Base-by-base conservation (phyloP, 2,329 filamentous ascomycete genomes). In the Talaromyces sp. region DNA sequence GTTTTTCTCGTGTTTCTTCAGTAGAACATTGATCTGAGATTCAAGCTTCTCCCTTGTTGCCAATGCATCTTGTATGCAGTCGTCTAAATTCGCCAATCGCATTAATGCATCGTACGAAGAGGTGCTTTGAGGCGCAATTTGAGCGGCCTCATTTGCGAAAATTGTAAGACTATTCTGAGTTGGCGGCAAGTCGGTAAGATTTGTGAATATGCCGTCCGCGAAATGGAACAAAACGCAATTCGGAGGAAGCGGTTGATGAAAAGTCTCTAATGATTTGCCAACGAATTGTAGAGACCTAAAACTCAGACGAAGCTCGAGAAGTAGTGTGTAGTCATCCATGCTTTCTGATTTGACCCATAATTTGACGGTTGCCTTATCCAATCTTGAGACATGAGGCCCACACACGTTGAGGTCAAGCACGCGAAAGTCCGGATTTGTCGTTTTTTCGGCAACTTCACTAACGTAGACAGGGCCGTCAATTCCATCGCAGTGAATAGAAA, bases 381-480 rank as follows among this genome's bases (percentile, higher is more conserved):
- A 80, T 64, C 93, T 86, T 9, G 90, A 89, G 24, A 93, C 82
- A 2, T 78, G 74, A 0, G 90, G 85, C 0, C 85, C 87, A 67
- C 84, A 87, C 6, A 82, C 78, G 27, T 85, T 84, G 6, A 97
- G 83, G 67, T 96, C 90, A 74, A 97, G 96, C 74, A 91, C 90
- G 50, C 87, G 87, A 75, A 97, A 98, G 71, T 90, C 92, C 68
- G 95, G 95, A 75, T 97, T 97, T 78, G 92, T 93, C n/a, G 91
- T 88, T 72, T 88, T 87, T 70, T 90, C 85, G 33, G 88, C 85
- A 24, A 90, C 83, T 78, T 98, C 94, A 73, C 93, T 97, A 71
- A 97, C 86, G 75, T 97, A 97, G n/a, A 97, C 80, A 0, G 94
- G 93, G 16, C 92, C 88, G 56, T 83, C 78, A 60, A 87, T 78